Conservation (phyloP, 331 rosid species). For the Rhamnella rubrinervis region DNA sequence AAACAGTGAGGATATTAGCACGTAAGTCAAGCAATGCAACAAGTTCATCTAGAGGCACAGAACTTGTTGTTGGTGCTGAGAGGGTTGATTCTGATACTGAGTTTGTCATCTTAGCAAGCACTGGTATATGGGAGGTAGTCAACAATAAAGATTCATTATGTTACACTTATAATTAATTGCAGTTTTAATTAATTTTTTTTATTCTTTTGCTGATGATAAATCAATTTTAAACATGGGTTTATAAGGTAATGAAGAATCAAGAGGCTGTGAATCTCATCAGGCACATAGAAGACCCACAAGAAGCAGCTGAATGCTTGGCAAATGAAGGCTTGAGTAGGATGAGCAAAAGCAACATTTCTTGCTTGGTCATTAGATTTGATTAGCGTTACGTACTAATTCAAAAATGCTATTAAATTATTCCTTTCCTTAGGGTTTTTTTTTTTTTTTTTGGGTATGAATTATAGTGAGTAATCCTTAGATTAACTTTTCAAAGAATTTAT, state of each 20-base stretch:
- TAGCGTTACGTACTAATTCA: constrained; percentile 2
- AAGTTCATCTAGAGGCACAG: constrained; percentile 39
- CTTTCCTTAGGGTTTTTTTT: no score
- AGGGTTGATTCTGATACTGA: constrained; percentile 50
- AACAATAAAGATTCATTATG: background rate
- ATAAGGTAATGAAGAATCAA: constrained; percentile 75
- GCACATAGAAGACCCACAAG: constrained; percentile 72
- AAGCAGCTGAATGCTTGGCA: constrained; percentile 77
- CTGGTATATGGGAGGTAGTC: constrained; percentile 83
- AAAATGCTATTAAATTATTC: no score
- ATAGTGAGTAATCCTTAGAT: no score
- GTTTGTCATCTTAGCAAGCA: constrained; percentile 72
- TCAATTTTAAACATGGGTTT: background rate
- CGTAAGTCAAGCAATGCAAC: constrained; percentile 27
- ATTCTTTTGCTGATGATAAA: no score
- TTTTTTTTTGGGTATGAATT: no score
- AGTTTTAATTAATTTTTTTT: background rate
- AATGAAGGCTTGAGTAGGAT: constrained; percentile 68
- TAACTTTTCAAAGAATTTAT: no score
- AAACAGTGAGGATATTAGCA: constrained; percentile 16
- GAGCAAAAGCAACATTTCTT: constrained; percentile 77
- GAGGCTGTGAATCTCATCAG: constrained; percentile 83
- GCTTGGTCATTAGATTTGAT: constrained; percentile 83
- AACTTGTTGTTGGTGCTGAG: constrained; percentile 48
- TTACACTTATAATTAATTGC: background rate